Base-by-base conservation (phyloP, 2,329 filamentous ascomycete species). In the Chrysosporium queenslandicum region DNA sequence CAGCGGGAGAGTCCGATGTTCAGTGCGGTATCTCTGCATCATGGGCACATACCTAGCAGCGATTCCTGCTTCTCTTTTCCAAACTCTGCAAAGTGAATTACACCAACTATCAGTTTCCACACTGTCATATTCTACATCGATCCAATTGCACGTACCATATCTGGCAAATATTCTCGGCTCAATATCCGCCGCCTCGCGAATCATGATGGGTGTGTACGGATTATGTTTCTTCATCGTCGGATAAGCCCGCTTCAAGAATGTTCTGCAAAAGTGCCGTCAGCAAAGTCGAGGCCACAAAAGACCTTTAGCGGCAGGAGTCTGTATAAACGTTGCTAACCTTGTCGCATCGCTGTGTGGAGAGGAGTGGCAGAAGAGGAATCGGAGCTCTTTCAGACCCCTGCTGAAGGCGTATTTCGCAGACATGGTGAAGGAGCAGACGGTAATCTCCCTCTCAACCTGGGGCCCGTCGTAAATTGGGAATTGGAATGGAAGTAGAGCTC, bases 141-240 rank as follows among this genome's bases (percentile, higher is more conserved):
- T 34, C 9, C 14, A 20, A 37, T 29, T 40, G 40, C 42, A 53
- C 81, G 64, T 71, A 94, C 88, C 91, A 68, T 94, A 98, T 82
- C 92, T 80, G 61, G 91, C 90, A 71, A 85, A 97, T 58, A 98
- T 81, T 70, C 82, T 85, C 58, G 92, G 91, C 68, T 86, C 75
- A 51, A 87, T 87, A 65, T 87, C 88, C 61, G 81, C 75, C 50
- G 91, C 92, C 77, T 97, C 92, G 67, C 92, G 87, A 65, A 98
- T 83, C 77, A 98, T 77, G 72, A 98, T 97, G 51, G 92, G 92
- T 46, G 80, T 90, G 71, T 86, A 77, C 53, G 92, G 92, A 76
- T 98, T 98, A 79, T 91, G 87, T 78, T 94, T 94, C 82, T 98
- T 98, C 91, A 98, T 97, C 55, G 87, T 92, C 43, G 92, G 92